Base-by-base conservation (phyloP, 768 basidiomycete species). In the Pulveroboletus sp. region DNA sequence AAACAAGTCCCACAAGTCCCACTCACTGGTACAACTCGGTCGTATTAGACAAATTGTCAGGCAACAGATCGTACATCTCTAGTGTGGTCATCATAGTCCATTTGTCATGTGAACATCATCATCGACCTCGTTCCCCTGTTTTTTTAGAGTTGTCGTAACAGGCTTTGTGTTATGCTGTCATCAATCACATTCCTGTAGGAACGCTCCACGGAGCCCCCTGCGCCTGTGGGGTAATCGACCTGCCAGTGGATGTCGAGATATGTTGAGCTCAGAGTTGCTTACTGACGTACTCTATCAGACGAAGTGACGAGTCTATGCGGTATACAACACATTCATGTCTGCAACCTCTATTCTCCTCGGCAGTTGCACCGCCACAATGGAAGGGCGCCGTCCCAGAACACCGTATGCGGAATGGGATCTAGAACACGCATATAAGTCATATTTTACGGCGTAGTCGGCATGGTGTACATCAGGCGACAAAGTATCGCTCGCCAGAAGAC, bases 391-490 rank as follows among this genome's bases (percentile, higher is more conserved):
- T 51, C 1, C n/a, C 49, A 7, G 6, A 10, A 28, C 59, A 62
- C 24, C 62, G 64, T 1, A 30, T 36, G 3, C 9, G 15, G 0
- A 62, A 62, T 21, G 59, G 56, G 0, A 49, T 62, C 7, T 11
- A 4, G 0, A 10, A n/a, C 1, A 53, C 58, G 47, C 32, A 4
- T 3, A 61, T 33, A 30, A 15, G 37, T 18, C 3, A 0, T 2
- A 0, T 6, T 8, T 27, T 47, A 1, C 17, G 18, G 3, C 64
- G 62, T 28, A 8, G 5, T 17, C 64, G 61, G 62, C 13, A 0
- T 0, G 53, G 2, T 0, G 7, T 0, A 0, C 5, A 13, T 55
- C n/a, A 53, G 52, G 31, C 37, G 61, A 6, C 26, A 48, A 1
- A n/a, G 56, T 2, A 40, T 64, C 0, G 0, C 18, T 7, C 42